Evolutionary conservation across 2,329 filamentous ascomycete species (phyloP).

Genomic region (Capronia coronata): DNA sequence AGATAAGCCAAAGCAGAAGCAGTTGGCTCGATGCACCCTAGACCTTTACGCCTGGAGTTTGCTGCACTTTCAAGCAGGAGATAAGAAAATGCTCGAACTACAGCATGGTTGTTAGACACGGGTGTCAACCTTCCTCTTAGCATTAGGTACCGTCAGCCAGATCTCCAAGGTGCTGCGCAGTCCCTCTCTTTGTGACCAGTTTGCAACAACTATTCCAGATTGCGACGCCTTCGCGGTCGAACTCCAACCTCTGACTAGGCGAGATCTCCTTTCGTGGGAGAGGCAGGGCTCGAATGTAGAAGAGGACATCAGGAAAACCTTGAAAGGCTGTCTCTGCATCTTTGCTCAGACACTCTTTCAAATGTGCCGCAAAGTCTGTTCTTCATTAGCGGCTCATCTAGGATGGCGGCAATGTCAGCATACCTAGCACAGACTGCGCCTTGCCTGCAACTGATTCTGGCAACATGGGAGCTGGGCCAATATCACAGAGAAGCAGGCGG

Average conservation of each 20-base stretch:
- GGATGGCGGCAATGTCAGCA: not conserved
- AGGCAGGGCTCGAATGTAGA: slow-evolving; percentile 21
- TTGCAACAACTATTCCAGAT: slow-evolving; percentile 37
- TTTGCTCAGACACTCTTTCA: slow-evolving; percentile 17
- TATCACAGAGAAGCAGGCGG: too few species aligned
- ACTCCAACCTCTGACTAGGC: slow-evolving; percentile 9
- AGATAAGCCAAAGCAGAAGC: slow-evolving; percentile 11
- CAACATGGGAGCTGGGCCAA: too few species aligned
- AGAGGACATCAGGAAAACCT: slow-evolving; percentile 14
- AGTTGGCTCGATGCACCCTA: not conserved
- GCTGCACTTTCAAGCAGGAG: slow-evolving; percentile 58
- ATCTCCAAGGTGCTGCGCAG: not conserved
- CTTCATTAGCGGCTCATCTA: not conserved
- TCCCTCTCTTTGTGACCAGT: slow-evolving; percentile 4
- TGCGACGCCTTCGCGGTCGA: slow-evolving; percentile 33
- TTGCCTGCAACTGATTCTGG: slow-evolving; percentile 7
- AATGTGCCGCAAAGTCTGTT: slow-evolving; percentile 29
- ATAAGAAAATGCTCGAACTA: slow-evolving; percentile 56
- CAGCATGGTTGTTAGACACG: not conserved
- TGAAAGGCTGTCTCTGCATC: slow-evolving; percentile 1
- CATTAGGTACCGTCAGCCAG: slow-evolving; percentile 10
- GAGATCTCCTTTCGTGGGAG: slow-evolving; percentile 18
- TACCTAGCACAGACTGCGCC: slow-evolving; percentile 21
- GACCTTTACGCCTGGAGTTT: slow-evolving; percentile 12
- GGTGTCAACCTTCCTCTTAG: not conserved